Percentiles rank a stretch among this genome's conserved stretches.
Evolutionary conservation across 1,139 yeast genomes (phyloP).

Genomic region (Saccharomycopsis crataegensis): DNA sequence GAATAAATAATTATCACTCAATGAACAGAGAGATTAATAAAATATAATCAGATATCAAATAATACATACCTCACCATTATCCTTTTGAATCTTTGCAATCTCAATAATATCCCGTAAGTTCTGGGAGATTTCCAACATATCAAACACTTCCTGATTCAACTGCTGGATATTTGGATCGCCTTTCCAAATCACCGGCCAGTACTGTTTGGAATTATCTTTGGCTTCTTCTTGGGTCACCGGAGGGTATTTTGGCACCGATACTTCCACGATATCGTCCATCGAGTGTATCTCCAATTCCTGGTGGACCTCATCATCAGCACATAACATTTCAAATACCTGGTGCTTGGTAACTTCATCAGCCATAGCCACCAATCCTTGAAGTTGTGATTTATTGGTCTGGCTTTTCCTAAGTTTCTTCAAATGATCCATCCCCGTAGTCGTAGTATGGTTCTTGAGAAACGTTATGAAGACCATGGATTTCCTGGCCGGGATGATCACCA

Average conservation of each 20-base stretch:
- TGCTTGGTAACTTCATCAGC: neutral
- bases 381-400: neutral
- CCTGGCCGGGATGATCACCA: neutral
- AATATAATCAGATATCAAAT: neutral
- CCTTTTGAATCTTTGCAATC: conserved; percentile 24
- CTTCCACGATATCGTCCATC: neutral
- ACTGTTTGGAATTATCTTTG: conserved; percentile 50
- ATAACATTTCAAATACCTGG: neutral
- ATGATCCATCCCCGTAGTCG: no score
- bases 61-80: neutral
- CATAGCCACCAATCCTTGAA: neutral
- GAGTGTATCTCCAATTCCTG: neutral
- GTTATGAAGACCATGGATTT: no score
- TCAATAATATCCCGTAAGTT: conserved; percentile 33
- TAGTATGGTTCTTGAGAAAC: no score
- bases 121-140: conserved; percentile 36
- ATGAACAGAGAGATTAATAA: no score
- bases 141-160: conserved; percentile 44
- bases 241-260: conserved; percentile 9
- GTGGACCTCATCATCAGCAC: neutral
- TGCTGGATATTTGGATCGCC: conserved; percentile 83
- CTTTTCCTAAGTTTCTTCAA: no score
- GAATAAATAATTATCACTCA: no score
- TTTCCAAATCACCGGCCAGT: conserved; percentile 93
- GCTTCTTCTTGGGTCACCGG: conserved; percentile 63